These are phyloP conservation scores for Starmerella powellii DNA, from an alignment of 805 yeast genomes.

Conservation along the genomic window DNA sequence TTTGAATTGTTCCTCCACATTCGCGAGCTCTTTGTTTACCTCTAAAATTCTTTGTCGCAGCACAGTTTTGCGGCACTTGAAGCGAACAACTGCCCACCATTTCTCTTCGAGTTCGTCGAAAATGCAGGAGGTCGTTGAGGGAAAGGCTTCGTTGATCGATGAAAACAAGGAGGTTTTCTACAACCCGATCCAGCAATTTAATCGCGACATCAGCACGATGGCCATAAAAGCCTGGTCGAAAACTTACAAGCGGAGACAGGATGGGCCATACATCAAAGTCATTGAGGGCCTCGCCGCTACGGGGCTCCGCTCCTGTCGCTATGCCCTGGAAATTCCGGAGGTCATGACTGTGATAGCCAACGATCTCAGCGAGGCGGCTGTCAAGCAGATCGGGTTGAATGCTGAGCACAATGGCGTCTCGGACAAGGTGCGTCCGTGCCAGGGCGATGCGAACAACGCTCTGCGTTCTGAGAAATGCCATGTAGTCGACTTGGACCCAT, in stretches of 20 bases:
- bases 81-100: too few relatives aligned
- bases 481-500: slow-evolving; percentile 89
- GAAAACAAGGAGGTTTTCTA: slow-evolving; percentile 85
- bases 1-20: too few relatives aligned
- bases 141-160: slow-evolving; percentile 68
- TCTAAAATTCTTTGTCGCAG: too few relatives aligned
- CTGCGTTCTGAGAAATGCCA: slow-evolving; percentile 59
- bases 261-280: slow-evolving; percentile 48
- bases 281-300: slow-evolving; percentile 91
- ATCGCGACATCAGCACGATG: slow-evolving; percentile 76
- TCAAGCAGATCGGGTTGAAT: slow-evolving; percentile 61
- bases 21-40: too few relatives aligned
- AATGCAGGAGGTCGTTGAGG: slow-evolving; percentile 42
- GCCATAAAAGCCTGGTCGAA: slow-evolving; percentile 82
- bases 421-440: slow-evolving; percentile 49
- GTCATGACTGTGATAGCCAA: slow-evolving; percentile 72
- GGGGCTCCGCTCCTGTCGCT: slow-evolving; percentile 85
- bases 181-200: slow-evolving; percentile 93
- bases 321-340: slow-evolving; percentile 79
- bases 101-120: not conserved
- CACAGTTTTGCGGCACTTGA: not conserved
- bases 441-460: slow-evolving; percentile 81
- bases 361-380: slow-evolving; percentile 79
- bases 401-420: slow-evolving; percentile 52
- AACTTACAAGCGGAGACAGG: slow-evolving; percentile 31